These are phyloP conservation scores for Annulohypoxylon moriforme DNA, from an alignment of 495 filamentous ascomycete genomes.

Conservation along the genomic window DNA sequence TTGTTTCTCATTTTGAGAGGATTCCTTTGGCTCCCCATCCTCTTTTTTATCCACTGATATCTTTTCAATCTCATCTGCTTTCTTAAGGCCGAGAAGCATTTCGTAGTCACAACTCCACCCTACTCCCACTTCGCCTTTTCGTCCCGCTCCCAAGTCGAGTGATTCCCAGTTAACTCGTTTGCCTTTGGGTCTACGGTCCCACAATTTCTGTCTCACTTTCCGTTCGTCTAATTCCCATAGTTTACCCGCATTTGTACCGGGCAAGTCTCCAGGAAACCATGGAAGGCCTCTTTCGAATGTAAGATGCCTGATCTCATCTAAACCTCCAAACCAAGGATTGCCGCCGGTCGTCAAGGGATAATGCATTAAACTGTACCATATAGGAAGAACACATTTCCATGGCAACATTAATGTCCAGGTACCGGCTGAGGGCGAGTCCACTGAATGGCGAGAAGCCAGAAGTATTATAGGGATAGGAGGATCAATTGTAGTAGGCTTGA, in stretches of 20 bases:
- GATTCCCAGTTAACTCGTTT: conserved; percentile 81
- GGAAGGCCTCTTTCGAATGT: conserved; percentile 80
- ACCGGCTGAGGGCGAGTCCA: conserved; percentile 65
- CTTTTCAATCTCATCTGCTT: conserved; percentile 41
- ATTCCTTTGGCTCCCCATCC: conserved; percentile 26
- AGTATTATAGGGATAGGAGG: conserved; percentile 84
- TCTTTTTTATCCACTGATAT: conserved; percentile 43
- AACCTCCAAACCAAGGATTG: conserved; percentile 82
- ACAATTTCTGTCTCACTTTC: conserved; percentile 68
- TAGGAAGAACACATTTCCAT: conserved; percentile 87
- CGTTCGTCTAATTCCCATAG: conserved; percentile 79
- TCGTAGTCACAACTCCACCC: conserved; percentile 94
- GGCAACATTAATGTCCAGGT: conserved; percentile 89
- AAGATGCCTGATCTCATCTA: conserved; percentile 83
- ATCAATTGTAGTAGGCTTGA: conserved; percentile 72
- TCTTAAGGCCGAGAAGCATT: conserved; percentile 58
- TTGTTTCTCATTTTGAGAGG: conserved; percentile 17
- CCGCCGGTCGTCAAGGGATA: conserved; percentile 84
- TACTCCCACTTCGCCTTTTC: conserved; percentile 84
- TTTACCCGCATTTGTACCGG: conserved; percentile 82
- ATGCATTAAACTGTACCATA: conserved; percentile 91
- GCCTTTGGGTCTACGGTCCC: conserved; percentile 84
- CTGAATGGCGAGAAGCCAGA: conserved; percentile 65
- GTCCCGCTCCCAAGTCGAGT: conserved; percentile 77
- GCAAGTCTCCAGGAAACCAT: conserved; percentile 92